Evolutionary conservation across 176 grass and related monocot species (phyloP), one percentile per base, ranked within the genome.

Genomic region (Ensete ventricosum): DNA sequence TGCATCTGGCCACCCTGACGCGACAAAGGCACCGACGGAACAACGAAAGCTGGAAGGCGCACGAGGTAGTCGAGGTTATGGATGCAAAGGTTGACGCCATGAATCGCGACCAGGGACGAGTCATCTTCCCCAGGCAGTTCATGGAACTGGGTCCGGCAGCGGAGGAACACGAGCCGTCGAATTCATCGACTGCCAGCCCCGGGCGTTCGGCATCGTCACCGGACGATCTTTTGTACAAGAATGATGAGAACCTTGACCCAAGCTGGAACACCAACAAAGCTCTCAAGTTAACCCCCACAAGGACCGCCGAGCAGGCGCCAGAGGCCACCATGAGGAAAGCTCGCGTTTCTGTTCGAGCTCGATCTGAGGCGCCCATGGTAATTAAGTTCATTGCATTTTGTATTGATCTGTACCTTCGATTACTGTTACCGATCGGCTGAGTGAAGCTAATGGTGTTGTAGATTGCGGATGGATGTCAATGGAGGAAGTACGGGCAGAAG

Each of bases 401-500:
- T 43, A 43, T 4, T 43, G 34, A 43, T 43, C 34, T 6, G 34
- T 43, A 6, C 34, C 34, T 43, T 43, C 34, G 34, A 43, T 43
- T 6, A 43, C 34, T 6, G 34, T 43, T 43, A 43, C 34, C 34
- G 34, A 43, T 43, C 34, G 4, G 34, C 34, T 43, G 34, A 43
- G 34, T 4, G 34, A 43, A 43, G 34, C 25, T 48, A 51, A 16
- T 52, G 14, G 16, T 50, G 11, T 50, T 71, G 49, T 62, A 98
- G 94, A 93, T 98, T 71, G 83, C 85, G 25, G 94, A 98, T 69
- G 94, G 94, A 14, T 98, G 94, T 72, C 94, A 93, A 76, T 98
- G 94, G 94, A 88, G 94, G 85, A 98, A 98, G 79, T 98, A 98
- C 58, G 94, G 94, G 0, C 94, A 98, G 83, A 98, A 98, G 84